A percentile compares a stretch with the other conserved stretches of the same genome.
phyloP scores from a whole-genome alignment of 306 rosid genomes.

The Dicorynia guianensis region DNA sequence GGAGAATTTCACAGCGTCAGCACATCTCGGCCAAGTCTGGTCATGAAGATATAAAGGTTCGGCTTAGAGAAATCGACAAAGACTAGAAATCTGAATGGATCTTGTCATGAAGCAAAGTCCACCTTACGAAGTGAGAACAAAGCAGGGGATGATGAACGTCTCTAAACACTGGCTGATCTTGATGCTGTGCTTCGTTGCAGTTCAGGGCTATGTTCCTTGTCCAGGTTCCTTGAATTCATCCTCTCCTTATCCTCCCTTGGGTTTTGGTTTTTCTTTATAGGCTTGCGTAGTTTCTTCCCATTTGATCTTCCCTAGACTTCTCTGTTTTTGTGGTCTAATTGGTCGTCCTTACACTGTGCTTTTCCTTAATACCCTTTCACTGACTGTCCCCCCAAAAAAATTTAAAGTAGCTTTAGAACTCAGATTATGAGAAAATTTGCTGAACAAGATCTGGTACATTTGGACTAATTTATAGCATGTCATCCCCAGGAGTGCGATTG shows the following conservation, averaged over 20 bases:
- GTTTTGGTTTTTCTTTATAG: not conserved
- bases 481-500: slow-evolving; percentile 56
- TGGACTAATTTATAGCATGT: slow-evolving; percentile 46
- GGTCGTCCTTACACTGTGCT: not conserved
- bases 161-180: slow-evolving; percentile 27
- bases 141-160: slow-evolving; percentile 33
- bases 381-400: not conserved
- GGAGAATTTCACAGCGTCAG: not conserved
- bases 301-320: not conserved
- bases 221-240: slow-evolving; percentile 43
- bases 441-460: slow-evolving; percentile 19
- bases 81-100: slow-evolving; percentile 22
- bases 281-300: not conserved
- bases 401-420: not conserved
- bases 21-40: slow-evolving; percentile 19
- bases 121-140: not conserved
- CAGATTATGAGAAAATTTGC: slow-evolving; percentile 23
- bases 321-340: slow-evolving; percentile 17
- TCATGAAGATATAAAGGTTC: slow-evolving; percentile 1
- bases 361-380: not conserved
- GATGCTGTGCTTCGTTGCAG: slow-evolving; percentile 18
- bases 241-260: not conserved
- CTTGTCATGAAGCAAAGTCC: slow-evolving; percentile 30
- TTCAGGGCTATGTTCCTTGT: slow-evolving; percentile 28
- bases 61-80: slow-evolving; percentile 27